Evolutionary conservation across 225 moss, liverwort and hornwort species (phyloP), one percentile per base, ranked within the genome.

Genomic region (Pseudoscleropodium purum): DNA sequence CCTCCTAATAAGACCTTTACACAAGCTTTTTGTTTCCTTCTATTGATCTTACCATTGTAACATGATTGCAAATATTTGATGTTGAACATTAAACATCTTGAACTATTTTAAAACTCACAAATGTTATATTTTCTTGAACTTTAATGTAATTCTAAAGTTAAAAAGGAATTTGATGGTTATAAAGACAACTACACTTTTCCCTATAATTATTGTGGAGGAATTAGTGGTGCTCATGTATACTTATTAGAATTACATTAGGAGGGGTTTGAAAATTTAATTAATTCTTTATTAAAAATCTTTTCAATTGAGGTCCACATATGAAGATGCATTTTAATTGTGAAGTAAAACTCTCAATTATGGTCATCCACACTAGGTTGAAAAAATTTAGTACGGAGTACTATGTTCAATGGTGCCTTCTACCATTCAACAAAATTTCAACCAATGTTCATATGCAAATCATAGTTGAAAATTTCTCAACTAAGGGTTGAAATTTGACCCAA

Each of bases 161-260:
- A 76, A 76, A 76, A 76, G 5, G 8, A 34, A 21, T 0, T 76
- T 3, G 33, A 20, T 49, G 33, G 33, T 8, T 0, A 19, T 31
- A 49, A 33, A 7, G 2, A 31, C 12, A 75, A 75, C 49, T 49
- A 19, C 0, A 6, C 1, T 49, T 33, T 49, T 49, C 2, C 11
- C 1, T 75, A 4, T 31, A 31, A 33, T 12, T 33, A 33, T 20
- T 7, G 5, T 13, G 8, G 33, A 51, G 0, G 7, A 51, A 33
- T 43, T 75, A 49, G 51, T 20, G 1, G 7, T 0, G 0, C 2
- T 33, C 2, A 7, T 20, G 2, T 13, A 21, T 18, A 76, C 4
- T 51, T 34, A 21, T 13, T 2, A 33, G 13, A 76, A 33, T 4
- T 2, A 49, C 0, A 43, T 2, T 7, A 3, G 21, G 1, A 20